phyloP scores from a whole-genome alignment of 192 early-diverging fungal species.

The Backusella luteola region DNA sequence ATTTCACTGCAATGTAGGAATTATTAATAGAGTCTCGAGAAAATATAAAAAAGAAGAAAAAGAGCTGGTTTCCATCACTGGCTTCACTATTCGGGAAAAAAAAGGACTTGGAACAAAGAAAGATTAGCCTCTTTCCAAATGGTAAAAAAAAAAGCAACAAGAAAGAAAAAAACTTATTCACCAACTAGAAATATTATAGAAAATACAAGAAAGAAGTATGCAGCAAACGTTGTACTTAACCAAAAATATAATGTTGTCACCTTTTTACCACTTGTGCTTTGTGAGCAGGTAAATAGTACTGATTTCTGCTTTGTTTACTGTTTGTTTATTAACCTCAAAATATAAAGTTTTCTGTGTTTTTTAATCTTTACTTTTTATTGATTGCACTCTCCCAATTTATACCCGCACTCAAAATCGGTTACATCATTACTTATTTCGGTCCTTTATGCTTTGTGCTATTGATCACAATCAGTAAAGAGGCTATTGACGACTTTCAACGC shows the following conservation, averaged over 20 bases:
- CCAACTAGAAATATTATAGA: slow-evolving; percentile 23
- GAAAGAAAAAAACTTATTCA: not conserved
- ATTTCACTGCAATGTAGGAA: not conserved
- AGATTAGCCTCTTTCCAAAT: not conserved
- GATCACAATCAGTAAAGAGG: slow-evolving; percentile 93
- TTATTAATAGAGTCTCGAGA: slow-evolving; percentile 8
- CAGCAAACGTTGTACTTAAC: slow-evolving; percentile 84
- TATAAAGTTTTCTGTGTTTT: slow-evolving; percentile 87
- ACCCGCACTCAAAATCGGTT: slow-evolving; percentile 82
- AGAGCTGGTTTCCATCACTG: not conserved
- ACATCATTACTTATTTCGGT: slow-evolving; percentile 90
- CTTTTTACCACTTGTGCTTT: slow-evolving; percentile 79
- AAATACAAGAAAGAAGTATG: slow-evolving; percentile 54
- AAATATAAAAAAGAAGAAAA: slow-evolving; percentile 7
- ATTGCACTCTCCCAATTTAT: slow-evolving; percentile 93
- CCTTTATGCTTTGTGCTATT: slow-evolving; percentile 88
- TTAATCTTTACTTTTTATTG: slow-evolving; percentile 93
- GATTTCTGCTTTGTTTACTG: not conserved
- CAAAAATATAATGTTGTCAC: slow-evolving; percentile 84
- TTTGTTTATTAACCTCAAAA: slow-evolving; percentile 6
- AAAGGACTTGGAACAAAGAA: slow-evolving; percentile 1
- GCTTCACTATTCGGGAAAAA: not conserved
- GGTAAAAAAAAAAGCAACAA: not conserved
- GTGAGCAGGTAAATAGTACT: slow-evolving; percentile 60
- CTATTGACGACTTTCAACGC: slow-evolving; percentile 83